Base-by-base conservation (phyloP, 176 grass and related monocot species). In the Carex scoparia region DNA sequence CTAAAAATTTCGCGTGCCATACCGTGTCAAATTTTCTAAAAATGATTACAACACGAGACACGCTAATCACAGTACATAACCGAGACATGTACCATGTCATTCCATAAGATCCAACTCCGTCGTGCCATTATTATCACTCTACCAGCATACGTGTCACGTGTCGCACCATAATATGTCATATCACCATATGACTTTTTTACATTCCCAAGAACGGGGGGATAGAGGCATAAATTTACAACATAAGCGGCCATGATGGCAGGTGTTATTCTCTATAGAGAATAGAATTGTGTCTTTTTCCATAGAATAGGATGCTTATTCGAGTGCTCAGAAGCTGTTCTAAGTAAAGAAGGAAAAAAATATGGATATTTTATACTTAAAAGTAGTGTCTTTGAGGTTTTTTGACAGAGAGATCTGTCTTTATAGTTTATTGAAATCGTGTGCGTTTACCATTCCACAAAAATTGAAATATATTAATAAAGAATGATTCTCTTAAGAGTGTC, bases 301-400 rank as follows among this genome's bases (percentile, higher is more conserved):
- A 67, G 81, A 55, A 83, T 83, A 67, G 9, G 63, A 83, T 83
- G 61, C 81, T 35, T 64, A 11, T 53, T 54, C 53, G 30, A 53
- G 63, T 66, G 42, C 13, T 23, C 56, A 78, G 58, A 78, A 9
- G 74, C 8, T 33, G 51, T 31, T 78, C 12, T 12, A 57, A 78
- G 4, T 2, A 57, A 78, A 57, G 51, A 78, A 78, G 53, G 16
- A 55, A 40, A 40, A 53, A 32, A 30, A 69, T 44, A 49, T 49
- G 9, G 9, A 51, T 51, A 51, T 53, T 33, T 55, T 32, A 31
- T 5, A 49, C 19, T 81, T 30, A 61, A 81, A 63, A 81, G 57
- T 63, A 40, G 7, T 80, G 55, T 2, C 55, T 80, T 40, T 35
- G 4, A 59, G 14, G 35, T 19, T 40, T 80, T 49, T 80, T 49